Conservation (phyloP, 257 asterid genomes). For the Ilex asprella region DNA sequence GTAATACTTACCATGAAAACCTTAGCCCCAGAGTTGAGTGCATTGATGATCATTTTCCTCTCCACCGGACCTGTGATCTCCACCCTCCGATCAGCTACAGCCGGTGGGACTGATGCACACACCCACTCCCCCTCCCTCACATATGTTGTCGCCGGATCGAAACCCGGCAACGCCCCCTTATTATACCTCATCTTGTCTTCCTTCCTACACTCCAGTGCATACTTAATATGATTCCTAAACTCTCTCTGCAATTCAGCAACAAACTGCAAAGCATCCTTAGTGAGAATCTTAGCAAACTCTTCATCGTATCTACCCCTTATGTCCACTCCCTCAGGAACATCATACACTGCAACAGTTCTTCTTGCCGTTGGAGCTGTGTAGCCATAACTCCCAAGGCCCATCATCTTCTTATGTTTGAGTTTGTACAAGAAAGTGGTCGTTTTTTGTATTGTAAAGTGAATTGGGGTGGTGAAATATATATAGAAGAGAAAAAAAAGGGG, state of each 20-base stretch:
- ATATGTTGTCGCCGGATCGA: conserved; percentile 69
- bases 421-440: background rate
- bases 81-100: conserved; percentile 86
- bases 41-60: conserved; percentile 94
- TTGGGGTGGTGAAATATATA: conserved; percentile 10
- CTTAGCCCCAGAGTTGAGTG: conserved; percentile 93
- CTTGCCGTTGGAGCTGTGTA: conserved; percentile 24
- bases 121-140: conserved; percentile 70
- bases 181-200: conserved; percentile 65
- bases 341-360: conserved; percentile 39
- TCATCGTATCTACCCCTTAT: conserved; percentile 74
- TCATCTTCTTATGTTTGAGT: conserved; percentile 28
- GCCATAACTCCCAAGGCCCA: conserved; percentile 45
- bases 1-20: conserved; percentile 69
- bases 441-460: background rate
- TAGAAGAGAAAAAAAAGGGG: background rate
- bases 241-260: conserved; percentile 73
- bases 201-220: conserved; percentile 72
- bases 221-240: conserved; percentile 53
- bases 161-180: conserved; percentile 57
- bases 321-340: conserved; percentile 78
- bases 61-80: conserved; percentile 97
- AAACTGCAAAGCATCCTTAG: conserved; percentile 60
- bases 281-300: conserved; percentile 50
- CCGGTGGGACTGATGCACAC: conserved; percentile 61